phyloP scores from a whole-genome alignment of 495 filamentous ascomycete species.

The Penicillium malachiteum region DNA sequence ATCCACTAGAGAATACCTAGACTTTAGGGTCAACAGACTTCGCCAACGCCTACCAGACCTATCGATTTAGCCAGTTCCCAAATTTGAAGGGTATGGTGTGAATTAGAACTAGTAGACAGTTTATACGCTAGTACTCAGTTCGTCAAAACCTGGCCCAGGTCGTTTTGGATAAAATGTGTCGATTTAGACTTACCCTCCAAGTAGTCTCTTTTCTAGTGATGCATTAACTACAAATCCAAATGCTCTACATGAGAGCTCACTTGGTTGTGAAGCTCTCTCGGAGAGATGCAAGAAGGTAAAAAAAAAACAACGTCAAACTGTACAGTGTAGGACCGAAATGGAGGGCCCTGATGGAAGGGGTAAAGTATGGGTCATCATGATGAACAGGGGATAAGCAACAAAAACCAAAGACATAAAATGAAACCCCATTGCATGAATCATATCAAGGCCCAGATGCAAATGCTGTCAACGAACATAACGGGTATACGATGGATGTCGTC shows the following conservation, averaged over 20 bases:
- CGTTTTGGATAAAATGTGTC: not conserved
- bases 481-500: conserved; percentile 43
- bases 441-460: conserved; percentile 36
- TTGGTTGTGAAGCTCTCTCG: conserved; percentile 15
- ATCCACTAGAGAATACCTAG: too few species aligned
- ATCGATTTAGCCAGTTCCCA: too few species aligned
- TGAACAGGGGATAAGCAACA: conserved; percentile 13
- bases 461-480: conserved; percentile 36
- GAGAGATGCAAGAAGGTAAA: conserved; percentile 29
- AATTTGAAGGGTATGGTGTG: too few species aligned
- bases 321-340: conserved; percentile 22
- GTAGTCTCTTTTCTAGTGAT: conserved; percentile 2
- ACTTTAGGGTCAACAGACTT: too few species aligned
- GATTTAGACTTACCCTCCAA: too few species aligned
- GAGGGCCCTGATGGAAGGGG: conserved; percentile 14
- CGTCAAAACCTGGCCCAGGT: not conserved
- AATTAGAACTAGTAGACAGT: too few species aligned
- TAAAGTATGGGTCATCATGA: conserved; percentile 17
- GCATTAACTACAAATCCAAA: conserved; percentile 17
- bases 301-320: conserved; percentile 22
- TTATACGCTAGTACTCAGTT: not conserved
- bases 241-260: conserved; percentile 19
- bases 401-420: conserved; percentile 26
- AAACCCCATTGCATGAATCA: conserved; percentile 31
- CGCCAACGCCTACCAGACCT: too few species aligned